A percentile compares a stretch with the other conserved stretches of the same genome.
phyloP scores from a whole-genome alignment of 1,139 yeast genomes.

The Meyerozyma athensensis region DNA sequence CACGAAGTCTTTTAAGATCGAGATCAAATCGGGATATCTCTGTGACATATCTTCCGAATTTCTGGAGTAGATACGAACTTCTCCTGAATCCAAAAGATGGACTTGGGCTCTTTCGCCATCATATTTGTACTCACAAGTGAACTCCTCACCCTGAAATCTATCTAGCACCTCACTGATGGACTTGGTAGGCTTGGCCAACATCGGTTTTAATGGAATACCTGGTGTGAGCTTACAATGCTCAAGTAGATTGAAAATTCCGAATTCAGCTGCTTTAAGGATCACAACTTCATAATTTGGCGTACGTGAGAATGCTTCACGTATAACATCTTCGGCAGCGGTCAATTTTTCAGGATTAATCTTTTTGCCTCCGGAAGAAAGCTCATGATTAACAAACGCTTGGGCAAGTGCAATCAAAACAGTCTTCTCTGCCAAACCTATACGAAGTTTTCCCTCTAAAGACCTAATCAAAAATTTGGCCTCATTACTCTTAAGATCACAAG shows the following conservation, averaged over 20 bases:
- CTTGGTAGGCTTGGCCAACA: slow-evolving; percentile 97
- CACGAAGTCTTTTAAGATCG: slow-evolving; percentile 61
- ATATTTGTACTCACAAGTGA: slow-evolving; percentile 94
- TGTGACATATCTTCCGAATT: slow-evolving; percentile 97
- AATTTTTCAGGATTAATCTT: slow-evolving; percentile 36
- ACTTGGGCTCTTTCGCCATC: slow-evolving; percentile 98
- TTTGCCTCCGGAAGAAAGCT: slow-evolving; percentile 21
- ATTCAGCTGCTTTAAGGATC: slow-evolving; percentile 57
- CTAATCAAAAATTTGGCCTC: slow-evolving; percentile 91
- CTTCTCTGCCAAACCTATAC: slow-evolving; percentile 93
- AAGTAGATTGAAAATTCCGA: slow-evolving; percentile 62
- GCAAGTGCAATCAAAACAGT: slow-evolving; percentile 81
- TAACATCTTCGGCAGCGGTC: slow-evolving; percentile 64
- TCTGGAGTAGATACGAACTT: slow-evolving; percentile 77
- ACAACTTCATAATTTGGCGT: slow-evolving; percentile 87
- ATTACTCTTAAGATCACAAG: slow-evolving; percentile 62
- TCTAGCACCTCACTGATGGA: slow-evolving; percentile 86
- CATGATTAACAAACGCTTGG: slow-evolving; percentile 71
- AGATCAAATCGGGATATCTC: slow-evolving; percentile 84
- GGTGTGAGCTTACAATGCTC: slow-evolving; percentile 77
- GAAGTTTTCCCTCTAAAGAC: slow-evolving; percentile 84
- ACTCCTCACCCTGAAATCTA: slow-evolving; percentile 76
- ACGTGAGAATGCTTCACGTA: slow-evolving; percentile 83
- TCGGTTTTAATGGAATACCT: slow-evolving; percentile 93
- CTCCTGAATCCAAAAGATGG: slow-evolving; percentile 66